Conservation (phyloP, 2,329 filamentous ascomycete species). For the Scolecobasidium constrictum region DNA sequence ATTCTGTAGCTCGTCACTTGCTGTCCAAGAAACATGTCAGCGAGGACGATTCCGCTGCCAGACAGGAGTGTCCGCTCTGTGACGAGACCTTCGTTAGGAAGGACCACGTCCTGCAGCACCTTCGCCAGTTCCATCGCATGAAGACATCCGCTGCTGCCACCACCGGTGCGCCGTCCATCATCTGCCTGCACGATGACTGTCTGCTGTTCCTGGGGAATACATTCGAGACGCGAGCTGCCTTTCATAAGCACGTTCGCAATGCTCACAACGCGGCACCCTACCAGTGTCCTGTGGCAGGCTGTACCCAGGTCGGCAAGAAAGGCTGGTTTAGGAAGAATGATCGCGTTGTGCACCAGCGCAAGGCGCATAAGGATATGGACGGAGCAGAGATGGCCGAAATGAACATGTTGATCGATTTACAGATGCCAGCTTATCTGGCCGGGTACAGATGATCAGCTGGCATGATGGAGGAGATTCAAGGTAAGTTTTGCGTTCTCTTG, state of each 20-base stretch:
- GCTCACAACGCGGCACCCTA: slow-evolving; percentile 24
- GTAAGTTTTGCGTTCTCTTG: no score
- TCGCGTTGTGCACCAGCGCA: slow-evolving; percentile 13
- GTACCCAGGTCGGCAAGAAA: slow-evolving; percentile 16
- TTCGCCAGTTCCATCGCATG: neutral
- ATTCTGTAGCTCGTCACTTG: no score
- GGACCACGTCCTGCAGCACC: neutral
- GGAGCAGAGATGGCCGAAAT: no score
- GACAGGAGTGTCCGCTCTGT: no score
- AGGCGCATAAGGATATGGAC: no score
- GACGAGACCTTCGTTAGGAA: neutral
- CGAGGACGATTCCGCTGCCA: no score
- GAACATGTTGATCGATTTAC: no score
- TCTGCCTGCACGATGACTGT: neutral
- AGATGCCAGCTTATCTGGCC: no score
- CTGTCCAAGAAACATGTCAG: no score
- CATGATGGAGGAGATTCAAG: no score
- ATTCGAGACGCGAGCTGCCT: slow-evolving; percentile 18
- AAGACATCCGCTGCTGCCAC: neutral
- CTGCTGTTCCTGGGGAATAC: neutral
- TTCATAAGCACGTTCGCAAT: slow-evolving; percentile 26
- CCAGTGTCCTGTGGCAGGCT: slow-evolving; percentile 21
- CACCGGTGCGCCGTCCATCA: neutral
- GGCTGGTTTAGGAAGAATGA: slow-evolving; percentile 14
- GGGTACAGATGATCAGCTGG: no score